These are phyloP conservation scores for Eutrema yunnanense DNA, from an alignment of 345 rosid genomes.

Conservation along the genomic window DNA sequence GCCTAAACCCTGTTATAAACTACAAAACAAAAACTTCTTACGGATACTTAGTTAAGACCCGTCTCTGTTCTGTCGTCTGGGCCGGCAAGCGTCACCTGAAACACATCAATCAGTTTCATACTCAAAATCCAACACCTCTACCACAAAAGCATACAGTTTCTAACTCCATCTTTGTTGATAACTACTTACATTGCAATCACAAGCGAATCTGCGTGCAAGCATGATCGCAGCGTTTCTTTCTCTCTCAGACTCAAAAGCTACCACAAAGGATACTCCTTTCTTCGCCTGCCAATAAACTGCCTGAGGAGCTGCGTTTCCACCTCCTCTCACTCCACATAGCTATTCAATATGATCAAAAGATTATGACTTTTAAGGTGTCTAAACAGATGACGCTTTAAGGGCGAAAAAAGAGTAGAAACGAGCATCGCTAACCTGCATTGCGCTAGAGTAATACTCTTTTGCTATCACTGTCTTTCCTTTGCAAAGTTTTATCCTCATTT, in stretches of 20 bases:
- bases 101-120: slow-evolving; percentile 6
- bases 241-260: slow-evolving; percentile 87
- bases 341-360: slow-evolving; percentile 27
- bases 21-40: slow-evolving; percentile 22
- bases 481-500: slow-evolving; percentile 92
- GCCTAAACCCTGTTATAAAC: slow-evolving; percentile 12
- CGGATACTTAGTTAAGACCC: slow-evolving; percentile 7
- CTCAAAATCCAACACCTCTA: not conserved
- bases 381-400: not conserved
- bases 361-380: not conserved
- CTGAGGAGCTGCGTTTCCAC: slow-evolving; percentile 94
- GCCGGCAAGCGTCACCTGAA: slow-evolving; percentile 34
- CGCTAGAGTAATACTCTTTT: slow-evolving; percentile 81
- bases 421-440: slow-evolving; percentile 62
- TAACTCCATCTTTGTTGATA: not conserved
- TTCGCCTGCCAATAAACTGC: slow-evolving; percentile 90
- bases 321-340: slow-evolving; percentile 99
- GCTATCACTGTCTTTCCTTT: slow-evolving; percentile 65
- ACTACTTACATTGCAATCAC: slow-evolving; percentile 84
- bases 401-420: not conserved
- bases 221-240: slow-evolving; percentile 86
- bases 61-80: slow-evolving; percentile 34
- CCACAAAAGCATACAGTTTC: not conserved
- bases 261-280: slow-evolving; percentile 61
- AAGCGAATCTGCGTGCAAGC: slow-evolving; percentile 95